A percentile compares a stretch with the other conserved stretches of the same genome.
Evolutionary conservation across 2,329 filamentous ascomycete genomes (phyloP).

Genomic region (Tolypocladium ovalisporum): DNA sequence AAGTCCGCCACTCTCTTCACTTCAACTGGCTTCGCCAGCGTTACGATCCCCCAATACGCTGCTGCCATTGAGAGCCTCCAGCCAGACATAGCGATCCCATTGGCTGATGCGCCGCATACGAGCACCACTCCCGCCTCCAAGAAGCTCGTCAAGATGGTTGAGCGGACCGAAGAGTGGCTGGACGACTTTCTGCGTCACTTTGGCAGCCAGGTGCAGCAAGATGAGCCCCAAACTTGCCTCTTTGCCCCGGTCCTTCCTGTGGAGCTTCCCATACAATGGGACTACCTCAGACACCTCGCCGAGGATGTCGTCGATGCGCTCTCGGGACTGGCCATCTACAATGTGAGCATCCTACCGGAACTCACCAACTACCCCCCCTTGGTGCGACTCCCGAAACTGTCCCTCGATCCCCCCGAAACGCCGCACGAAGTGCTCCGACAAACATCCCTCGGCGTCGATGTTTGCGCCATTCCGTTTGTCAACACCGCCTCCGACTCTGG

Average conservation of each 20-base stretch:
- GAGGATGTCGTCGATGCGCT: conserved; percentile 49
- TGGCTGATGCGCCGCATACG: conserved; percentile 56
- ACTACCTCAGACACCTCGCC: conserved; percentile 65
- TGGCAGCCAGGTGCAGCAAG: conserved; percentile 13
- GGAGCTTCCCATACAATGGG: conserved; percentile 61
- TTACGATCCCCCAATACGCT: conserved; percentile 60
- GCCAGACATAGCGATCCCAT: conserved; percentile 70
- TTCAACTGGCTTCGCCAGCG: conserved; percentile 69
- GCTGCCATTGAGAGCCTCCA: conserved; percentile 51
- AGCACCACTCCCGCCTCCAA: conserved; percentile 52
- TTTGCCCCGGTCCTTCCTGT: conserved; percentile 66
- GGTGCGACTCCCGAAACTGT: conserved; percentile 57
- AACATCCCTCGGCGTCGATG: conserved; percentile 64
- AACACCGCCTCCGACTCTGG: conserved; percentile 69
- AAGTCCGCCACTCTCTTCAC: conserved; percentile 69
- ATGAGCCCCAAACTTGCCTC: conserved; percentile 27
- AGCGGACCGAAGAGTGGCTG: conserved; percentile 76
- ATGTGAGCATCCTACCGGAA: conserved; percentile 56
- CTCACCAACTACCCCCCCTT: conserved; percentile 47
- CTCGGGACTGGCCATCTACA: conserved; percentile 68
- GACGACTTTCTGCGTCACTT: conserved; percentile 48
- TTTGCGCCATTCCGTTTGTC: conserved; percentile 70
- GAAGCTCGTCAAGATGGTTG: conserved; percentile 70
- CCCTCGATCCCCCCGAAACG: conserved; percentile 55
- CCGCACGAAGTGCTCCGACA: conserved; percentile 73